Evolutionary conservation across 371 early-diverging fungal genomes (phyloP), one percentile per base, ranked within the genome.

Genomic region (Mortierella sp.): DNA sequence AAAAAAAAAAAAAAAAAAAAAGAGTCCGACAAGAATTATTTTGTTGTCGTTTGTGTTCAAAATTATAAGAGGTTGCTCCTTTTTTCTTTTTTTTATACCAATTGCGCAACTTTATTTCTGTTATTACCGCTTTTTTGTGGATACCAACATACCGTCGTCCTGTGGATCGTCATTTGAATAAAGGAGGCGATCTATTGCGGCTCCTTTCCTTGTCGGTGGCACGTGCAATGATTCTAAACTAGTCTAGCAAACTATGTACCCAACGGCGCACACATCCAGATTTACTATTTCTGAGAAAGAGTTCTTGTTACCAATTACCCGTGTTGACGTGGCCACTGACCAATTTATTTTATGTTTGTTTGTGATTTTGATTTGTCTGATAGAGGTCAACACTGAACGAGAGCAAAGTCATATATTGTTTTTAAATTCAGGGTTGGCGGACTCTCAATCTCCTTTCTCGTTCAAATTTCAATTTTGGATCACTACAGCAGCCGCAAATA

Each of bases 391-490:
- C n/a, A 49, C n/a, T 49, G 49, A 49, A 20, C 49, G 49, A 49
- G 49, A 49, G 49, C 49, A 49, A 49, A 43, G 45, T 43, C 45
- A 43, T 43, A 20, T 49, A 49, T 49, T 16, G 18, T 49, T 20
- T 43, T 49, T 49, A 49, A 49, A 49, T 49, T 49, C 49, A 49
- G 49, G 49, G 49, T 49, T 49, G n/a, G 49, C 49, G 49, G 49
- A 49, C 49, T n/a, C n/a, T 49, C 18, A 49, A n/a, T 52, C 65
- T 65, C 22, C 54, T 37, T 51, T 24, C 11, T 58, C 45, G 58
- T 66, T 58, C 59, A 58, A 10, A 66, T 66, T 66, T 32, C 59
- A 66, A 45, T 67, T 58, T 32, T 58, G 18, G 6, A 49, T n/a
- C n/a, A n/a, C 8, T 49, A 43, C 45, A 14, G 43, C 5, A 11